Percentiles rank a stretch among this genome's conserved stretches.
Conservation (phyloP, 2,329 filamentous ascomycete genomes). For the Cryoendolithus antarcticus region DNA sequence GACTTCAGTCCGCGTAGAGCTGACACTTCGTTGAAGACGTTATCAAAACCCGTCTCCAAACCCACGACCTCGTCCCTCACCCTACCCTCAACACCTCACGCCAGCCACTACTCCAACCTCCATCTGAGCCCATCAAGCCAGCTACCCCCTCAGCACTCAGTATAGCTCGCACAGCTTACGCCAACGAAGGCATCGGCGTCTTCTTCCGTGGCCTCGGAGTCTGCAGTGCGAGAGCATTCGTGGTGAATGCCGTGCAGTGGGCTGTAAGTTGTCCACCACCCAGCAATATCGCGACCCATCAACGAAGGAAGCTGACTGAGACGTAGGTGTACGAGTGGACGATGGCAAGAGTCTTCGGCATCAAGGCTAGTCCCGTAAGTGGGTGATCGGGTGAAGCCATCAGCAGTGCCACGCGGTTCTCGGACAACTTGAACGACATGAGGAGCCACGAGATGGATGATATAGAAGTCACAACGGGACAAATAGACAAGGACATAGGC, state of each 20-base stretch:
- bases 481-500: too few relatives aligned
- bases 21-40: slow-evolving; percentile 44
- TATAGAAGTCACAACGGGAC: too few relatives aligned
- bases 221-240: slow-evolving; percentile 75
- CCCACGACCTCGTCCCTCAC: slow-evolving; percentile 37
- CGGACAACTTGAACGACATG: too few relatives aligned
- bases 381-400: too few relatives aligned
- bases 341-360: slow-evolving; percentile 38
- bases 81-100: background rate
- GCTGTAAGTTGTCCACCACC: slow-evolving; percentile 36
- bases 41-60: slow-evolving; percentile 84
- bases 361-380: too few relatives aligned
- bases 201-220: slow-evolving; percentile 75
- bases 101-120: slow-evolving; percentile 3
- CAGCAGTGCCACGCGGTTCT: too few relatives aligned
- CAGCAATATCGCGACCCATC: too few relatives aligned
- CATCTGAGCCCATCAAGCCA: background rate
- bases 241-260: slow-evolving; percentile 92
- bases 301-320: background rate
- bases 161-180: slow-evolving; percentile 55
- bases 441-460: too few relatives aligned
- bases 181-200: slow-evolving; percentile 56
- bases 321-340: slow-evolving; percentile 61
- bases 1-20: too few relatives aligned
- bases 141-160: slow-evolving; percentile 1